A percentile compares a stretch with the other conserved stretches of the same genome.
phyloP scores from a whole-genome alignment of 164 flowering plant genomes.

The Vitis amurensis region DNA sequence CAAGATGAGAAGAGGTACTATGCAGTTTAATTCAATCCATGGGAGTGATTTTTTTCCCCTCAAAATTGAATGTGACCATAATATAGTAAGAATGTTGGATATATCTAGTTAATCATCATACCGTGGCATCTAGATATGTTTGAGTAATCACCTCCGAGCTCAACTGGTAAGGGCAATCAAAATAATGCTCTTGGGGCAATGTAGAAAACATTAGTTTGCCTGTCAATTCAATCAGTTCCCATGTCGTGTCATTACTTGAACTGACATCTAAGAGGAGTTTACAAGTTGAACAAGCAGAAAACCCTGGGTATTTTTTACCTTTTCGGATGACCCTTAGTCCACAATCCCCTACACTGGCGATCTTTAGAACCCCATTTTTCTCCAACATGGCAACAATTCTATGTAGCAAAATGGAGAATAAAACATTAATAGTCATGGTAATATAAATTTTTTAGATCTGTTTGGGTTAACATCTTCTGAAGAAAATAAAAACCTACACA shows the following conservation, averaged over 20 bases:
- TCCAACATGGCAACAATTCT: constrained; percentile 91
- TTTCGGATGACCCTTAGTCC: constrained; percentile 66
- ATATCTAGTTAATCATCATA: constrained; percentile 16
- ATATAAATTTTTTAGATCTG: not conserved
- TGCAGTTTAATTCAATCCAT: no score
- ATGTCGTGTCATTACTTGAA: not conserved
- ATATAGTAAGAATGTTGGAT: no score
- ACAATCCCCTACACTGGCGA: constrained; percentile 95
- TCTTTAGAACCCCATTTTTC: constrained; percentile 62
- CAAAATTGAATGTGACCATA: no score
- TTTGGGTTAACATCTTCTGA: not conserved
- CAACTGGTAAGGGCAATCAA: constrained; percentile 94
- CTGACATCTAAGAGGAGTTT: not conserved
- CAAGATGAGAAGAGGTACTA: not conserved
- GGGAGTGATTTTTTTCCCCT: no score
- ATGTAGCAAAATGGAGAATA: constrained; percentile 6
- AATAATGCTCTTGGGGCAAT: constrained; percentile 90
- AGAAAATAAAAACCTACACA: constrained; percentile 49
- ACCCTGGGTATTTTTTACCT: constrained; percentile 36
- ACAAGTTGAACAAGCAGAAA: not conserved
- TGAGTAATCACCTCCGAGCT: constrained; percentile 82
- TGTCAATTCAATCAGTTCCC: constrained; percentile 22
- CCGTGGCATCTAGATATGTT: constrained; percentile 86
- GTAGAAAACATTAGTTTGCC: constrained; percentile 66
- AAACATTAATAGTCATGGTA: not conserved